phyloP scores from a whole-genome alignment of 495 filamentous ascomycete species.

The Aspergillus ostianus region DNA sequence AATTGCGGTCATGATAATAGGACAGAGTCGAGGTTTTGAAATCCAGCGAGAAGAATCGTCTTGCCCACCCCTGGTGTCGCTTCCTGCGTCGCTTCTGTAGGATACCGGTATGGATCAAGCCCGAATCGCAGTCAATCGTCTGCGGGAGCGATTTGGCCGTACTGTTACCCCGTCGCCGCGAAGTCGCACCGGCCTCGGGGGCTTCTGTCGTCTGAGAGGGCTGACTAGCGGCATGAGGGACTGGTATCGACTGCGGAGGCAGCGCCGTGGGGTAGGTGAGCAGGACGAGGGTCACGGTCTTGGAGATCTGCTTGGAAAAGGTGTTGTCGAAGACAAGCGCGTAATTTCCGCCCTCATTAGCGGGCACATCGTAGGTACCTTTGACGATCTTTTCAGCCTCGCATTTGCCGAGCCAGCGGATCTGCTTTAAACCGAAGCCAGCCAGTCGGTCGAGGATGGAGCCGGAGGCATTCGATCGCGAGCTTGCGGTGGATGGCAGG shows the following conservation, averaged over 20 bases:
- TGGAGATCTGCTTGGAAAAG: constrained; percentile 92
- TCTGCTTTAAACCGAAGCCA: constrained; percentile 77
- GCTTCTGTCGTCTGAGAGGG: constrained; percentile 33
- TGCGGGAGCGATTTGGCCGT: constrained; percentile 27
- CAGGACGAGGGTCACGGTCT: constrained; percentile 90
- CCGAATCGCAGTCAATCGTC: constrained; percentile 24
- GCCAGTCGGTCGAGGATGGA: constrained; percentile 79
- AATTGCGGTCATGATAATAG: constrained; percentile 92
- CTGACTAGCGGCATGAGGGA: constrained; percentile 53
- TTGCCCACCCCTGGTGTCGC: constrained; percentile 87
- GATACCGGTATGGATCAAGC: constrained; percentile 66
- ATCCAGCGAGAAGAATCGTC: constrained; percentile 92
- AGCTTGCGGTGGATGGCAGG: constrained; percentile 31
- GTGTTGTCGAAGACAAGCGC: constrained; percentile 98
- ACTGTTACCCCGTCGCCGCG: constrained; percentile 38
- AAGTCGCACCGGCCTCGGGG: constrained; percentile 31
- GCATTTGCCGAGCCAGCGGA: constrained; percentile 90
- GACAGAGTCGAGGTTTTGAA: constrained; percentile 87
- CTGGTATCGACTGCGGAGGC: constrained; percentile 74
- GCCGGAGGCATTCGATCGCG: constrained; percentile 49
- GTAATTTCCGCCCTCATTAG: constrained; percentile 82
- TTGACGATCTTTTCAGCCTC: constrained; percentile 95
- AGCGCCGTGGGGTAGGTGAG: constrained; percentile 85
- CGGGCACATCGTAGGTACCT: constrained; percentile 77
- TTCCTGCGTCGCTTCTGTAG: constrained; percentile 88